Base-by-base conservation (phyloP, 306 rosid species). In the Calophaca sinica region DNA sequence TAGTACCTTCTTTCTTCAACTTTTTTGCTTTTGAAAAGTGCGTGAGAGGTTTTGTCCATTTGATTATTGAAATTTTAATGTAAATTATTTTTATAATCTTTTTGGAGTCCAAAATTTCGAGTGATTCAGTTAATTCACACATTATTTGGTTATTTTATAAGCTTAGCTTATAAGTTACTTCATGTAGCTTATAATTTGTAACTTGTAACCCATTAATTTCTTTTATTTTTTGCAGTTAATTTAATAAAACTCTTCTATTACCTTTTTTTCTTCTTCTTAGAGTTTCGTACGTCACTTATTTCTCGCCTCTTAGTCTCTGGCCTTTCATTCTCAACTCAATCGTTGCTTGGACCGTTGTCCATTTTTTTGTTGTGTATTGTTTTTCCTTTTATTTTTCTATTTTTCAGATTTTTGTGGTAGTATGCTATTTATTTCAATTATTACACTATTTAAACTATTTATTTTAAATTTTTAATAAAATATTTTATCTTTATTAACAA, bases 31-130 rank as follows among this genome's bases (percentile, higher is more conserved):
- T 69, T 44, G 49, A 45, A 64, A 65, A 65, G 54, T 49, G 54
- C 11, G 0, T 46, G n/a, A 14, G 28, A 81, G 55, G n/a, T 76
- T 72, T 64, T 55, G n/a, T 12, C 8, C 71, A 57, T 39, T 81
- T 71, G 3, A 36, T 80, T 55, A 52, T 74, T 80, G 6, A 52
- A 61, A 59, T 15, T 20, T 60, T 26, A 8, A 46, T 66, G 45
- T 35, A 66, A 58, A 29, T 53, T 44, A 9, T 62, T 67, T 58
- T 2, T 39, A 15, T 73, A 6, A 7, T 7, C 7, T 32, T 48
- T 33, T 8, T 6, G 45, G 66, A 7, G 8, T 45, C 26, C 42
- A 39, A 50, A 35, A 10, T 45, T 9, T 45, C 2, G 51, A 45
- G 9, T 42, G 49, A 13, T 62, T 62, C 26, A 10, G 13, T 62